Percentiles rank a stretch among this genome's conserved stretches.
Evolutionary conservation across 2,329 filamentous ascomycete species (phyloP).

Genomic region (Hypoxylon sp.): DNA sequence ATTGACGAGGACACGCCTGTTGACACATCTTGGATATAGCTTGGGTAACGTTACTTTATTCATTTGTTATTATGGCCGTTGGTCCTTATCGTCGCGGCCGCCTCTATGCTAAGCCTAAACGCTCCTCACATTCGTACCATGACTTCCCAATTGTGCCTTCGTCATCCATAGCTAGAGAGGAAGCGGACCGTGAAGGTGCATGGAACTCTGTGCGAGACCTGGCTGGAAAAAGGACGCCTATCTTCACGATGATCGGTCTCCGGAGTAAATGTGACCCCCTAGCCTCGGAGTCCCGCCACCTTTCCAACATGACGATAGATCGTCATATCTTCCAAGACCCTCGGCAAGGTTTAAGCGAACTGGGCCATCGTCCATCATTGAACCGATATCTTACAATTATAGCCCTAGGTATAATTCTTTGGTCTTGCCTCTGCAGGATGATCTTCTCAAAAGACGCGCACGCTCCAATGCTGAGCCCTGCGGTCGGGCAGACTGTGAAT

Average conservation of each 20-base stretch:
- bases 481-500: constrained; percentile 2
- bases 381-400: constrained; percentile 3
- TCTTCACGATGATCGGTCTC: constrained; percentile 7
- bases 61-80: not conserved
- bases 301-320: not conserved
- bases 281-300: not conserved
- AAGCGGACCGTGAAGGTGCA: not conserved
- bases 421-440: constrained; percentile 1
- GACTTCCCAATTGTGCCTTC: not conserved
- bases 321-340: not conserved
- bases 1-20: not conserved
- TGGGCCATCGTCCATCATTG: not conserved
- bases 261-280: not conserved
- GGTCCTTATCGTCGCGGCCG: not conserved
- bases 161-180: not conserved
- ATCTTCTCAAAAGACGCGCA: constrained; percentile 14
- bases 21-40: not conserved
- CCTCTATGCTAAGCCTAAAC: not conserved
- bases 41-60: not conserved
- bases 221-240: not conserved
- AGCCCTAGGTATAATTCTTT: not conserved
- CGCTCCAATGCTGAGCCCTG: constrained; percentile 10
- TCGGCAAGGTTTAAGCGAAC: not conserved
- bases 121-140: not conserved
- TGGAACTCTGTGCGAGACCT: not conserved